These are phyloP conservation scores for Chionographis japonica DNA, from an alignment of 106 monocot species.

Conservation along the genomic window DNA sequence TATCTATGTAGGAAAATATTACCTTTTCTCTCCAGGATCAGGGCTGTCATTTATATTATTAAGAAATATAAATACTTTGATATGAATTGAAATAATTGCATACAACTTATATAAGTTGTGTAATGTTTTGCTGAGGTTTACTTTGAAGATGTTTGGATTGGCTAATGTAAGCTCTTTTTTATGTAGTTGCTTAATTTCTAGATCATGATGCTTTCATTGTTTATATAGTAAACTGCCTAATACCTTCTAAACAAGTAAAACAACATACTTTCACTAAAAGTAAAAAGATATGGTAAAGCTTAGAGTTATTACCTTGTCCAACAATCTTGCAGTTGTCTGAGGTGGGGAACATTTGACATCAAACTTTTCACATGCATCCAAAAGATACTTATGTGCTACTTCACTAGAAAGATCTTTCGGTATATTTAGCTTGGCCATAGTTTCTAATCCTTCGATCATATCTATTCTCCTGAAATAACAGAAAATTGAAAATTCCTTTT, in stretches of 20 bases:
- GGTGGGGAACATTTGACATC: conserved; percentile 91
- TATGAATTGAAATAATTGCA: too few species aligned
- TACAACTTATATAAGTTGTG: too few species aligned
- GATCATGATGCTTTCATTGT: too few species aligned
- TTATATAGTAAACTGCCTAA: too few species aligned
- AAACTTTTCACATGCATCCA: conserved; percentile 79
- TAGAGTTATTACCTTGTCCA: conserved; percentile 64
- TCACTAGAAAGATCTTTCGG: conserved; percentile 88
- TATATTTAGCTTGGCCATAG: conserved; percentile 61
- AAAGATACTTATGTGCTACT: conserved; percentile 75
- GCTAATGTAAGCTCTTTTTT: too few species aligned
- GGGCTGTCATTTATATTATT: too few species aligned
- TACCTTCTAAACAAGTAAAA: not conserved
- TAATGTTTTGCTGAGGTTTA: too few species aligned
- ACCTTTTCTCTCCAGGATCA: too few species aligned
- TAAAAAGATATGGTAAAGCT: not conserved
- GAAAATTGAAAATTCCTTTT: not conserved
- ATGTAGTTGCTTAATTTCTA: too few species aligned
- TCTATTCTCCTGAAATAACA: conserved; percentile 57
- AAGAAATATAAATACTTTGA: too few species aligned
- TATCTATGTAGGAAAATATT: too few species aligned
- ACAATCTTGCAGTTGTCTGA: conserved; percentile 70
- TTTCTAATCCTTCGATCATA: conserved; percentile 86
- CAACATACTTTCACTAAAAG: not conserved
- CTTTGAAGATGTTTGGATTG: too few species aligned